Conservation (phyloP, 192 early-diverging fungal species). For the Linnemannia elongata region DNA sequence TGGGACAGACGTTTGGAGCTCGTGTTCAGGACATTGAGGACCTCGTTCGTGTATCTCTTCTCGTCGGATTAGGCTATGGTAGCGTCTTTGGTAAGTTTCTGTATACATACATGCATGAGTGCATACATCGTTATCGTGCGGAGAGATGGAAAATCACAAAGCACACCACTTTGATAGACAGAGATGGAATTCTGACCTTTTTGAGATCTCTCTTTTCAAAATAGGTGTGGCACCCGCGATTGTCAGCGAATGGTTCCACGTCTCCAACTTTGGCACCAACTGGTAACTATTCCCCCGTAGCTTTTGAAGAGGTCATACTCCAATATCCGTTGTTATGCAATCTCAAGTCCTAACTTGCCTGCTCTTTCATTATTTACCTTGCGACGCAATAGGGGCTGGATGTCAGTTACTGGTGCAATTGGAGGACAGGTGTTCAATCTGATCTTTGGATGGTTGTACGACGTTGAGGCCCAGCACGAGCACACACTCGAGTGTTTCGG, state of each 20-base stretch:
- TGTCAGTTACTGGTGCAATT: conserved; percentile 69
- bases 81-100: conserved; percentile 51
- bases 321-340: neutral
- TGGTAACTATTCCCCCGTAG: conserved; percentile 26
- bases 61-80: conserved; percentile 57
- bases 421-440: conserved; percentile 76
- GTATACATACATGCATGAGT: neutral
- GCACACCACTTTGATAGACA: neutral
- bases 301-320: too few species aligned
- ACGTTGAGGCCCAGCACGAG: conserved; percentile 52
- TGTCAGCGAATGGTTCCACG: conserved; percentile 59
- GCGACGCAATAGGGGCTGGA: conserved; percentile 67
- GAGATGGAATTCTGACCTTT: neutral
- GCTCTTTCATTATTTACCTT: neutral
- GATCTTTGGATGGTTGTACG: conserved; percentile 72
- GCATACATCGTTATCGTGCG: neutral
- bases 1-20: conserved; percentile 55
- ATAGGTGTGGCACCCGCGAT: conserved; percentile 55
- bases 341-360: too few species aligned
- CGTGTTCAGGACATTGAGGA: conserved; percentile 25
- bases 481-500: conserved; percentile 55
- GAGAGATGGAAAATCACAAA: neutral
- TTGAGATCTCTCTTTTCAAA: neutral
- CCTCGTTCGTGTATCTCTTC: conserved; percentile 25
- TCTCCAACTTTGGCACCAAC: conserved; percentile 50